phyloP scores from a whole-genome alignment of 768 basidiomycete genomes.

The Megacollybia marginata region DNA sequence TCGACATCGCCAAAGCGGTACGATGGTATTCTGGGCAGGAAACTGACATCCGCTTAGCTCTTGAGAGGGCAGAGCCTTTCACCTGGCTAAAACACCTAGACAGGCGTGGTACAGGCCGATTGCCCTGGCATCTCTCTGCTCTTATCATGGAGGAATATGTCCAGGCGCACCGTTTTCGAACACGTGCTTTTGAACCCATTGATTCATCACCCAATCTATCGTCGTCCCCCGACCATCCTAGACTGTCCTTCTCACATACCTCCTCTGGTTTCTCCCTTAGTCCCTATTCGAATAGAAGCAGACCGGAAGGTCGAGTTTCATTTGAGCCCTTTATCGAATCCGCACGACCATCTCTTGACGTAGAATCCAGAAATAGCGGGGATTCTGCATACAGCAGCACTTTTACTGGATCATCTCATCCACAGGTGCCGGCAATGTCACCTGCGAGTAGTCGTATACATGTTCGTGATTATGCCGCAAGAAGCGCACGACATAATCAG shows the following conservation, averaged over 20 bases:
- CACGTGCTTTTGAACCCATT: slow-evolving; percentile 1
- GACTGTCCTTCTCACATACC: slow-evolving; percentile 20
- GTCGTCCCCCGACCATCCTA: slow-evolving; percentile 14
- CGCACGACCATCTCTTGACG: slow-evolving; percentile 38
- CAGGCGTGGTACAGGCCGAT: slow-evolving; percentile 30
- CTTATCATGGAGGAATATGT: slow-evolving; percentile 60
- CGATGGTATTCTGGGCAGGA: slow-evolving; percentile 58
- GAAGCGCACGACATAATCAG: slow-evolving; percentile 23
- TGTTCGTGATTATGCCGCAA: slow-evolving; percentile 26
- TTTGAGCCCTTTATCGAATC: slow-evolving; percentile 51
- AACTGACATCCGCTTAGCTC: slow-evolving; percentile 33
- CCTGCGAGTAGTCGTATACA: slow-evolving; percentile 37
- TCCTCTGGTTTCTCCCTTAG: slow-evolving; percentile 32
- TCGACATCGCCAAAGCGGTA: slow-evolving; percentile 43
- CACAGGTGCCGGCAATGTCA: slow-evolving; percentile 24
- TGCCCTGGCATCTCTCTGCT: slow-evolving; percentile 61
- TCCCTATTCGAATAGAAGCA: slow-evolving; percentile 29
- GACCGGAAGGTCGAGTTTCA: slow-evolving; percentile 44
- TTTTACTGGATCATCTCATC: slow-evolving; percentile 26
- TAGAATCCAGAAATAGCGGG: slow-evolving; percentile 33
- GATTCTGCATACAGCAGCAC: slow-evolving; percentile 39
- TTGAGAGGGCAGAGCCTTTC: slow-evolving; percentile 63
- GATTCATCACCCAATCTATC: slow-evolving; percentile 2
- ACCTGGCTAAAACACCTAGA: slow-evolving; percentile 70
- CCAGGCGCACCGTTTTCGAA: slow-evolving; percentile 8